Evolutionary conservation across 2,329 filamentous ascomycete species (phyloP).

Genomic region (Aspergillus ochraceus): DNA sequence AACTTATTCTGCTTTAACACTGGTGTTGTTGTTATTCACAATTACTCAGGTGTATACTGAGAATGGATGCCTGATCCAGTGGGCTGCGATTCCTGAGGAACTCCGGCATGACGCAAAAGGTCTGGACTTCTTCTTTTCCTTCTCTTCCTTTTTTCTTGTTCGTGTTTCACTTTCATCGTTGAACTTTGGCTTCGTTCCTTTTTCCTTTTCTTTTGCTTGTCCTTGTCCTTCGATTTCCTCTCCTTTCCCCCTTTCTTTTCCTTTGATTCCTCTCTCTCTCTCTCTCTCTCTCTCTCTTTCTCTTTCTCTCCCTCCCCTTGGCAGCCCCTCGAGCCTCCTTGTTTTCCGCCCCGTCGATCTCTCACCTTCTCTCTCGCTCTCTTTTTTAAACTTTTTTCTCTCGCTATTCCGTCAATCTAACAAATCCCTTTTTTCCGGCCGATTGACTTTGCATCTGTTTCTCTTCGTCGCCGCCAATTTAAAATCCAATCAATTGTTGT

Average conservation of each 20-base stretch:
- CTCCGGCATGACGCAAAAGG: slow-evolving; percentile 10
- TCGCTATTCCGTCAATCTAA: neutral
- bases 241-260: neutral
- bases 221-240: slow-evolving; percentile 3
- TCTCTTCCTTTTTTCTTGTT: neutral
- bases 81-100: neutral
- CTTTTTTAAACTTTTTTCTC: neutral
- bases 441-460: neutral
- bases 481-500: neutral
- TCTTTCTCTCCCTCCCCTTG: neutral
- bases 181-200: too few relatives aligned
- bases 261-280: neutral
- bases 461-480: neutral
- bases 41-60: too few relatives aligned
- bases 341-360: neutral
- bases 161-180: too few relatives aligned
- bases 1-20: too few relatives aligned
- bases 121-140: neutral
- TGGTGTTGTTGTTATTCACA: too few relatives aligned
- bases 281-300: neutral
- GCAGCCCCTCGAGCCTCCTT: neutral
- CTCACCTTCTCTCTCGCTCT: neutral
- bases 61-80: neutral
- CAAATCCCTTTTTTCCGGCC: neutral
- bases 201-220: neutral